phyloP scores from a whole-genome alignment of 2,329 filamentous ascomycete species.

The Pseudomassariella vexata region DNA sequence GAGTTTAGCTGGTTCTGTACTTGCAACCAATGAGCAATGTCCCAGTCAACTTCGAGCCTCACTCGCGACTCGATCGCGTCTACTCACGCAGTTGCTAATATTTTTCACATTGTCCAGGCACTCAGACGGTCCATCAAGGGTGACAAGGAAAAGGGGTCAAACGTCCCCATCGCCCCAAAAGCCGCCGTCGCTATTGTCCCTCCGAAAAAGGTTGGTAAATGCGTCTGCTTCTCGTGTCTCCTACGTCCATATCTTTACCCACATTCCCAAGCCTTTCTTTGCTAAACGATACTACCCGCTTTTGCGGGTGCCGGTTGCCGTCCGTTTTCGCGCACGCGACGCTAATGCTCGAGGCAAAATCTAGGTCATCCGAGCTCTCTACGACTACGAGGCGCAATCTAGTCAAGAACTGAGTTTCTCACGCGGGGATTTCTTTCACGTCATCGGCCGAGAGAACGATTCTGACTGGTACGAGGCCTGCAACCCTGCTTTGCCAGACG shows the following conservation, averaged over 20 bases:
- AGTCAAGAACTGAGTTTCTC: conserved; percentile 82
- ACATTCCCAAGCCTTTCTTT: background rate
- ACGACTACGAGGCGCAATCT: conserved; percentile 78
- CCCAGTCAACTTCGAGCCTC: conserved; percentile 13
- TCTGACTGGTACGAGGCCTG: conserved; percentile 97
- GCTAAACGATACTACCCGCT: no score
- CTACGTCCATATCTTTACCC: conserved; percentile 4
- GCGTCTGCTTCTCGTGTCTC: conserved; percentile 7
- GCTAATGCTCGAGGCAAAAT: conserved; percentile 14
- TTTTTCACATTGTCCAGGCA: conserved; percentile 52
- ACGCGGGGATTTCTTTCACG: conserved; percentile 96
- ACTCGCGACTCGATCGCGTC: conserved; percentile 17
- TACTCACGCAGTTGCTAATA: conserved; percentile 21
- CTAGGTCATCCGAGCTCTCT: conserved; percentile 94
- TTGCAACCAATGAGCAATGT: conserved; percentile 15
- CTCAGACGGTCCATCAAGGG: conserved; percentile 86
- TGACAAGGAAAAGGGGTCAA: conserved; percentile 71
- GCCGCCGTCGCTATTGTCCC: conserved; percentile 83
- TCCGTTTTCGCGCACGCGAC: background rate
- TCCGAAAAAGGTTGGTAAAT: conserved; percentile 74
- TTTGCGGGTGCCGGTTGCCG: no score
- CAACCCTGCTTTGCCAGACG: conserved; percentile 83
- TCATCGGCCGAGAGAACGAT: conserved; percentile 93
- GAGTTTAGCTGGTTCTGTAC: conserved; percentile 1
- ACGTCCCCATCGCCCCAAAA: conserved; percentile 76